Conservation (phyloP, 2,329 filamentous ascomycete species). For the Biscogniauxia mediterranea region DNA sequence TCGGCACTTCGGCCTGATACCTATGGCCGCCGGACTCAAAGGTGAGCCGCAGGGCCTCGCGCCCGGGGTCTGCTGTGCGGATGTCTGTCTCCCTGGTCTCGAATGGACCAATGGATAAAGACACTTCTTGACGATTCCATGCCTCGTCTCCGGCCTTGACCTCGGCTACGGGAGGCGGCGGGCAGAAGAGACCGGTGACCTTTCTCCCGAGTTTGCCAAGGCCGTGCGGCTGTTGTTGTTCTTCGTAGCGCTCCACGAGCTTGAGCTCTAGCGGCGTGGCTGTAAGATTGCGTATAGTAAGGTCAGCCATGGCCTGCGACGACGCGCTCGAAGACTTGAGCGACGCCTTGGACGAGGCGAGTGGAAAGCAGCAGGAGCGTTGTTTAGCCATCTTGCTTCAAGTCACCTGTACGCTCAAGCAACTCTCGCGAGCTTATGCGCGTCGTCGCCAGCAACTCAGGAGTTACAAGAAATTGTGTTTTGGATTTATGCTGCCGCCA, state of each 20-base stretch:
- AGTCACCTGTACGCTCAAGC: not conserved
- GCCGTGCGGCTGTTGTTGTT: constrained; percentile 36
- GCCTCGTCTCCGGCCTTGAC: constrained; percentile 51
- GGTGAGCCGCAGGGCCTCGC: constrained; percentile 70
- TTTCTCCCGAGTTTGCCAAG: constrained; percentile 45
- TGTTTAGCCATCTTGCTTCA: constrained; percentile 6
- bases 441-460: not conserved
- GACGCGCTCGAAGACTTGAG: constrained; percentile 1
- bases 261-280: constrained; percentile 70
- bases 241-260: constrained; percentile 69
- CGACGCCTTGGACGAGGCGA: constrained; percentile 3
- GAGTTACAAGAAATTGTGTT: not conserved
- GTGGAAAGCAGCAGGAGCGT: constrained; percentile 14
- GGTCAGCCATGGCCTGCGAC: constrained; percentile 41
- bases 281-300: constrained; percentile 83
- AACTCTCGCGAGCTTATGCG: not conserved
- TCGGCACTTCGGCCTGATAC: constrained; percentile 73
- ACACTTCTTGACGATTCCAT: constrained; percentile 61
- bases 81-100: constrained; percentile 62
- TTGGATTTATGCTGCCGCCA: not conserved
- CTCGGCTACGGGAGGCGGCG: constrained; percentile 35
- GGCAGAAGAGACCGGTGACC: constrained; percentile 45
- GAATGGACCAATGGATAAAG: constrained; percentile 67
- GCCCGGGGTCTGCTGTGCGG: constrained; percentile 53
- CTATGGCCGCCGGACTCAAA: constrained; percentile 64